Percentiles rank a stretch among this genome's conserved stretches.
Evolutionary conservation across 2,329 filamentous ascomycete species (phyloP).

Genomic region (Plenodomus tracheiphilus): DNA sequence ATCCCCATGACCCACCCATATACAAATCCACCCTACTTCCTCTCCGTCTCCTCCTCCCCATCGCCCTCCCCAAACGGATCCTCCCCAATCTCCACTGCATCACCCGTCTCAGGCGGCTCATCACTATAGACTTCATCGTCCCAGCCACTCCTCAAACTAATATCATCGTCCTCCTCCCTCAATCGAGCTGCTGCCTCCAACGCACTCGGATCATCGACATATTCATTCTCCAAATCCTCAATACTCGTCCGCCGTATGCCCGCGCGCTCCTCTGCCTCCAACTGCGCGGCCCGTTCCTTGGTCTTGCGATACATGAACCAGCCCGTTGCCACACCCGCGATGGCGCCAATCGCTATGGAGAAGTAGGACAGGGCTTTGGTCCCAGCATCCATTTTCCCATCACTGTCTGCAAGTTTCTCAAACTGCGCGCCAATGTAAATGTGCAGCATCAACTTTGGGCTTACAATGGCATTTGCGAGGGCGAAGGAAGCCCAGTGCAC

Average conservation of each 20-base stretch:
- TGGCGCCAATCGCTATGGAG: constrained; percentile 72
- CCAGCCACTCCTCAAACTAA: constrained; percentile 52
- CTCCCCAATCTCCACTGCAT: constrained; percentile 44
- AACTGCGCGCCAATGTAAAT: constrained; percentile 89
- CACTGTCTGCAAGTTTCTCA: constrained; percentile 78
- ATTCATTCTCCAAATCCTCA: constrained; percentile 46
- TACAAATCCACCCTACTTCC: no score
- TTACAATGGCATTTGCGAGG: constrained; percentile 77
- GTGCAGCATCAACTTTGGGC: constrained; percentile 86
- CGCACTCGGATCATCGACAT: constrained; percentile 51
- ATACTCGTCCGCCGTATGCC: constrained; percentile 35
- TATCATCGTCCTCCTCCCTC: constrained; percentile 57
- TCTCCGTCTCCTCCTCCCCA: not conserved
- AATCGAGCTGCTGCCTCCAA: constrained; percentile 44
- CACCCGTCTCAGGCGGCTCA: constrained; percentile 47
- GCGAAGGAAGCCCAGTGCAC: constrained; percentile 77
- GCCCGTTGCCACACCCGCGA: constrained; percentile 75
- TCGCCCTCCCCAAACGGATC: constrained; percentile 52
- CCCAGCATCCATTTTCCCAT: constrained; percentile 76
- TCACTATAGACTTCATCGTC: constrained; percentile 47
- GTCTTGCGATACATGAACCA: constrained; percentile 78
- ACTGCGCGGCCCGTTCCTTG: constrained; percentile 52
- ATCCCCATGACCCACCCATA: no score
- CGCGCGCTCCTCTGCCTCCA: constrained; percentile 52
- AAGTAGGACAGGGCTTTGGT: constrained; percentile 84